Evolutionary conservation across 306 rosid genomes (phyloP).

Genomic region (Pyrus bretschneideri): DNA sequence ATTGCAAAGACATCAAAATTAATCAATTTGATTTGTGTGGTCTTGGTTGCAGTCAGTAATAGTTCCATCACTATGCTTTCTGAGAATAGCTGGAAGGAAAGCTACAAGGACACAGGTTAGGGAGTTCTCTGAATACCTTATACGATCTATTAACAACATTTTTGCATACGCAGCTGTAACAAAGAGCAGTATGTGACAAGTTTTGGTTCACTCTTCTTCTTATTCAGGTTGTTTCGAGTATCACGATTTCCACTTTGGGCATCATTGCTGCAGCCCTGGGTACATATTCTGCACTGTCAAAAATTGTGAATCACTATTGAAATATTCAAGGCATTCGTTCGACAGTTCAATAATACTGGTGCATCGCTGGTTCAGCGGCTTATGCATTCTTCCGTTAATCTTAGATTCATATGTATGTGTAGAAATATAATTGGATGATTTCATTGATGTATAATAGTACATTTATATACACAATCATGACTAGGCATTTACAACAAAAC

Average conservation of each 20-base stretch:
- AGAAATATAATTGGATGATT: too few species aligned
- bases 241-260: conserved; percentile 37
- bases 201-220: not conserved
- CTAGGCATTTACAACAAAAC: too few species aligned
- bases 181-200: not conserved
- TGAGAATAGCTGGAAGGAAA: conserved; percentile 53
- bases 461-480: too few species aligned
- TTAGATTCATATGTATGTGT: not conserved
- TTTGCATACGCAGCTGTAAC: not conserved
- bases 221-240: conserved; percentile 41
- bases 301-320: conserved; percentile 28
- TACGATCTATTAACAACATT: too few species aligned
- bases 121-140: not conserved
- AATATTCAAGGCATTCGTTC: not conserved
- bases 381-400: not conserved
- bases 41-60: conserved; percentile 46
- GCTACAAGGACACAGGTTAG: conserved; percentile 58
- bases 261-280: conserved; percentile 41
- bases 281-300: conserved; percentile 49
- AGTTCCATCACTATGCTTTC: conserved; percentile 61
- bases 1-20: not conserved
- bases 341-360: not conserved
- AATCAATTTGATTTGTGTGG: conserved; percentile 8
- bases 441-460: too few species aligned
- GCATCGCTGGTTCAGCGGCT: not conserved